Evolutionary conservation across 1,284 basidiomycete species (phyloP), one percentile per base, ranked within the genome.

Genomic region (Exsudoporus floridanus): DNA sequence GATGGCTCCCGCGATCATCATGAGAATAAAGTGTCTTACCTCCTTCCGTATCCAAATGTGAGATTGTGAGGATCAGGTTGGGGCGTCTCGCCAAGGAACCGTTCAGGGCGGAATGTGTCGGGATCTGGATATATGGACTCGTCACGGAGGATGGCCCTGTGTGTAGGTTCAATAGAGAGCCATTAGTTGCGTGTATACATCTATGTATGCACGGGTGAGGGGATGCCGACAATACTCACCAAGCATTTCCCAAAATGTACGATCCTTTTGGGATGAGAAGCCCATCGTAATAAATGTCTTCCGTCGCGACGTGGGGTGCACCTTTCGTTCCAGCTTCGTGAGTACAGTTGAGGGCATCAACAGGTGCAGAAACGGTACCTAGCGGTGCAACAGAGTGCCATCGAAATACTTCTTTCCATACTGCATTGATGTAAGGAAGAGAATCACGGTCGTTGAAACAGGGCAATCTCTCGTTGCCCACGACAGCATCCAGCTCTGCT

Each of bases 211-310:
- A 23, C 3, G 13, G 7, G 25, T 39, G 3, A 14, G 35, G 2
- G 14, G 13, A 12, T 2, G 23, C 3, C 4, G 1, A 16, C 10
- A 1, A 35, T 21, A 49, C 58, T 45, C 16, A 66, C 64, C 61
- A 63, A 3, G 50, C 9, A 19, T 66, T 70, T 36, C 56, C 46
- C 5, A 70, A 34, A 6, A 72, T 56, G 5, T 46, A 23, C 2
- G 69, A 61, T 19, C 71, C 74, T 55, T 77, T 75, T 0, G 76
- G 76, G 18, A 79, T 72, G 9, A 71, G 48, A 51, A 70, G 70
- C 8, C 71, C 72, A 4, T 64, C 37, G 16, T 58, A 59, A 30
- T 69, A 56, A 16, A 74, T 69, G 21, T 79, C 74, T 52, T 75
- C 67, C 16, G 57, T 61, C 1, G 72, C 60, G 2, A 72, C 66